Evolutionary conservation across 1,284 basidiomycete genomes (phyloP).

Genomic region (Ganoderma leucocontextum): DNA sequence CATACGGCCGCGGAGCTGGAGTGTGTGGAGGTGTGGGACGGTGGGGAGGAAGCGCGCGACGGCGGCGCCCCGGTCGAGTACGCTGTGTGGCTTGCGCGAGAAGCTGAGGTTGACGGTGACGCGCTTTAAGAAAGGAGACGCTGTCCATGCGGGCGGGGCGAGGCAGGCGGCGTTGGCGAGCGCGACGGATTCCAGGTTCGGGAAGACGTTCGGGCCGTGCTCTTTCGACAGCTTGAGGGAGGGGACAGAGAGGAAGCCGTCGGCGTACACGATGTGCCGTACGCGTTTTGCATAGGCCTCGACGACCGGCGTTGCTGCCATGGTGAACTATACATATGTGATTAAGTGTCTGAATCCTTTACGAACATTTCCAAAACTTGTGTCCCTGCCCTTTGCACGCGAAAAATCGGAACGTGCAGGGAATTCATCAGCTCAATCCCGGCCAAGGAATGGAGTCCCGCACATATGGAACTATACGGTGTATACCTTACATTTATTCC

Average conservation of each 20-base stretch:
- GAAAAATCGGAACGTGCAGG: background rate
- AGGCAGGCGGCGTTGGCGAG: slow-evolving; percentile 48
- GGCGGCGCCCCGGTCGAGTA: slow-evolving; percentile 25
- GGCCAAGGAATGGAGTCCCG: no score
- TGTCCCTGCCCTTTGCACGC: background rate
- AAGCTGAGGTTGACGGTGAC: slow-evolving; percentile 57
- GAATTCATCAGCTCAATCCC: no score
- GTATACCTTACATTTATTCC: no score
- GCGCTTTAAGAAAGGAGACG: slow-evolving; percentile 47
- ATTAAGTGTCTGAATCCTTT: background rate
- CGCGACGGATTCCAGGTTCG: slow-evolving; percentile 48
- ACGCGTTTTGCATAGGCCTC: slow-evolving; percentile 8
- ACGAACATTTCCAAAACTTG: background rate
- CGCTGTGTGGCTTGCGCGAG: slow-evolving; percentile 15
- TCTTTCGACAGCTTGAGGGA: background rate
- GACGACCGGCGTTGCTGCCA: background rate
- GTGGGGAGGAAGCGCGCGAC: slow-evolving; percentile 29
- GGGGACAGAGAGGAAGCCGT: slow-evolving; percentile 4
- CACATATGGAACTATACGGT: no score
- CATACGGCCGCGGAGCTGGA: slow-evolving; percentile 58
- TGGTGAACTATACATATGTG: background rate
- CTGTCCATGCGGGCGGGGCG: slow-evolving; percentile 42
- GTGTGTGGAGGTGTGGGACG: slow-evolving; percentile 43
- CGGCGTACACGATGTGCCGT: slow-evolving; percentile 1
- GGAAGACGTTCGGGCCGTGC: slow-evolving; percentile 34